Base-by-base conservation (phyloP, 306 rosid genomes). In the Quercus dentata region DNA sequence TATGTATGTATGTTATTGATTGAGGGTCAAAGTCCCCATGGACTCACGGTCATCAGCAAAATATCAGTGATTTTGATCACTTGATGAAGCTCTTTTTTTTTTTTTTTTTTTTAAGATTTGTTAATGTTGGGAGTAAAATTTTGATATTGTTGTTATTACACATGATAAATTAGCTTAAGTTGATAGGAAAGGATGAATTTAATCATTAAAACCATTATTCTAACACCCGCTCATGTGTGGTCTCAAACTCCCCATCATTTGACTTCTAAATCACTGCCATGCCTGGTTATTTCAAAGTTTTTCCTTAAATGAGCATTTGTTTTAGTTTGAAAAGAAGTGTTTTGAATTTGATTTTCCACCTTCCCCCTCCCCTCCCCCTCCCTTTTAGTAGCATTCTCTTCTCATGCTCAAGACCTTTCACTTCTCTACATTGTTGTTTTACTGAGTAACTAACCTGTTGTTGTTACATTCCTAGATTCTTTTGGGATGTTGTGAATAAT, bases 401-500 rank as follows among this genome's bases (percentile, higher is more conserved):
- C 5, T 33, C 52, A 21, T 46, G 5, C 54, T 28, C 18, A 49
- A 73, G 51, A 62, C 69, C 15, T 74, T 80, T 74, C 44, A 33
- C 14, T 19, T 20, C 8, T 55, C 27, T 25, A 10, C 64, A 23
- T 51, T 14, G 27, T 61, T 56, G 55, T 11, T 38, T 52, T 74
- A 23, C 4, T 20, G 9, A 31, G 18, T 69, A 69, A 21, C 9
- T 81, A 4, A 30, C 46, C 51, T 67, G 52, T 33, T 20, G 71
- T 52, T 71, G 67, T 83, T 46, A 21, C 56, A 68, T 76, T 75
- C 38, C 63, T 69, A 35, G 14, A 57, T 14, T 28, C 20, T 54
- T 72, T 67, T 80, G 44, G 28, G 73, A 67, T 67, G 27, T 6
- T 65, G 21, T 21, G 52, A 46, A 49, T 55, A 59, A 31, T 83